Evolutionary conservation across 257 asterid genomes (phyloP).

Genomic region (Linderniella brevidens): DNA sequence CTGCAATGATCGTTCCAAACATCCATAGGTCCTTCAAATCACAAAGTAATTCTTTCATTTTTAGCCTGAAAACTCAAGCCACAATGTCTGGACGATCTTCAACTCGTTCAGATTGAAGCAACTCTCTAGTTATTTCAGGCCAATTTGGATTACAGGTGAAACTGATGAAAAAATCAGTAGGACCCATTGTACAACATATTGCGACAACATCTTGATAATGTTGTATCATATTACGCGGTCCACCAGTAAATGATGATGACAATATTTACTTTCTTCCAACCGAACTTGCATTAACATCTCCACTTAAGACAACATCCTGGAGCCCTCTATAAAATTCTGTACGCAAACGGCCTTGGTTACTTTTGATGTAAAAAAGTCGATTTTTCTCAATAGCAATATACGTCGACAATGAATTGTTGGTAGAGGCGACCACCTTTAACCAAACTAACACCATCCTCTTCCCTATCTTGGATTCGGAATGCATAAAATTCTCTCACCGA

Average conservation of each 20-base stretch:
- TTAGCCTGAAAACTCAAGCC: not conserved
- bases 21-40: not conserved
- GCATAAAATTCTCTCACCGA: not conserved
- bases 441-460: not conserved
- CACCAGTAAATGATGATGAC: not conserved
- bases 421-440: not conserved
- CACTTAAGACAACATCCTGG: not conserved
- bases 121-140: constrained; percentile 3
- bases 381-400: not conserved
- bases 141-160: constrained; percentile 2
- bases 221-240: not conserved
- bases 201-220: not conserved
- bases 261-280: not conserved
- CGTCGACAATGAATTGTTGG: constrained; percentile 1
- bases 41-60: not conserved
- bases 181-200: not conserved
- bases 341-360: not conserved
- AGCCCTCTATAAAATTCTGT: constrained; percentile 1
- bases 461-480: not conserved
- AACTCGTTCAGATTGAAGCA: not conserved
- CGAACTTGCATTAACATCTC: not conserved
- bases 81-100: constrained; percentile 2
- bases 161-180: not conserved
- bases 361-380: not conserved
- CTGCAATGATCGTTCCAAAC: not conserved